These are phyloP conservation scores for Steccherinum ochraceum DNA, from an alignment of 768 basidiomycete species.

Conservation along the genomic window DNA sequence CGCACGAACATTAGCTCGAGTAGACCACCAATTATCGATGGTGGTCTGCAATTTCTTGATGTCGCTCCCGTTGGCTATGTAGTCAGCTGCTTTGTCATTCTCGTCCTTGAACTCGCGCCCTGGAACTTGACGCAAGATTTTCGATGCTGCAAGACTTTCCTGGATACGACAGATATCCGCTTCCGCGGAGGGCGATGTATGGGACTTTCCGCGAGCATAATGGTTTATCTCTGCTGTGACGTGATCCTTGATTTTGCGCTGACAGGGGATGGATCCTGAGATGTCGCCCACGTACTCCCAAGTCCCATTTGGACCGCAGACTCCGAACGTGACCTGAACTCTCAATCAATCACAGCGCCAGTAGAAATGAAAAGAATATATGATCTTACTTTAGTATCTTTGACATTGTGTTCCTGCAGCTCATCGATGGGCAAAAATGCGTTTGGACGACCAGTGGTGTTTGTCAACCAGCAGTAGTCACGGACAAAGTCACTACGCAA, in stretches of 20 bases:
- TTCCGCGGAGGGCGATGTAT: constrained; percentile 1
- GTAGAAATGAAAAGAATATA: background rate
- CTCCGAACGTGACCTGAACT: constrained; percentile 5
- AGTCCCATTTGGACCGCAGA: constrained; percentile 1
- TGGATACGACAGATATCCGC: background rate
- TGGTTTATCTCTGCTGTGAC: constrained; percentile 4
- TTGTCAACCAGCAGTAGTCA: constrained; percentile 27
- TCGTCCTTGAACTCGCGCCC: background rate
- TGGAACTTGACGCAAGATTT: background rate
- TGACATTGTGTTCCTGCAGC: constrained; percentile 29
- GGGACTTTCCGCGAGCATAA: constrained; percentile 4
- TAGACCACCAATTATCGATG: background rate
- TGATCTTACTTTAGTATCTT: constrained; percentile 25
- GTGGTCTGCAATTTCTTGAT: background rate
- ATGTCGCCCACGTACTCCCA: constrained; percentile 7
- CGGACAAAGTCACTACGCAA: constrained; percentile 20
- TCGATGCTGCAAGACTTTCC: background rate
- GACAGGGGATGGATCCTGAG: constrained; percentile 1
- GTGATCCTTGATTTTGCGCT: constrained; percentile 6
- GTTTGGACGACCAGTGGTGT: constrained; percentile 18
- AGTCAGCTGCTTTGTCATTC: background rate
- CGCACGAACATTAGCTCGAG: background rate
- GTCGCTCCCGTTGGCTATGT: background rate
- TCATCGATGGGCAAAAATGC: constrained; percentile 22
- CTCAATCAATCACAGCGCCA: background rate